Evolutionary conservation across 495 filamentous ascomycete genomes (phyloP).

Genomic region (Oleoguttula mirabilis): DNA sequence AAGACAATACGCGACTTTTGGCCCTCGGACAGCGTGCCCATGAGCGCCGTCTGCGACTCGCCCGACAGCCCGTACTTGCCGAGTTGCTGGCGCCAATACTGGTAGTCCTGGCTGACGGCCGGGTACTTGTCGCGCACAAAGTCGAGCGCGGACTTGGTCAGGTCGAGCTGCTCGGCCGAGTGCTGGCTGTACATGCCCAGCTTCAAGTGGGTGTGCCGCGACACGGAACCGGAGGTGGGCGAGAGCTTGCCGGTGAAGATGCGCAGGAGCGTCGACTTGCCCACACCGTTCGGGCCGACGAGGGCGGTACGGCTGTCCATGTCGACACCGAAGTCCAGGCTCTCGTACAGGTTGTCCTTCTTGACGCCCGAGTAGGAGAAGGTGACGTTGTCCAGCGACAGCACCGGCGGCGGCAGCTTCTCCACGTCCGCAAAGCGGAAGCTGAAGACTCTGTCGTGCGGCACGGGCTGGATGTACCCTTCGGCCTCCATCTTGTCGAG

Average conservation of each 20-base stretch:
- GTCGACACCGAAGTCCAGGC: conserved; percentile 95
- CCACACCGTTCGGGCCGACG: conserved; percentile 97
- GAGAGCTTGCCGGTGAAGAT: conserved; percentile 96
- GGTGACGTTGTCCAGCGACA: conserved; percentile 92
- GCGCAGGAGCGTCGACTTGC: conserved; percentile 95
- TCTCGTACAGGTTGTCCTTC: conserved; percentile 86
- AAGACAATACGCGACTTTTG: conserved; percentile 98
- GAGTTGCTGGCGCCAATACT: conserved; percentile 98
- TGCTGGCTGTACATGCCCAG: conserved; percentile 96
- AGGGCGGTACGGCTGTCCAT: conserved; percentile 98
- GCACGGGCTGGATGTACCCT: conserved; percentile 87
- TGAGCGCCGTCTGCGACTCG: conserved; percentile 88
- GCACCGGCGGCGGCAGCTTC: conserved; percentile 90
- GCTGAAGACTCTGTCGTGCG: conserved; percentile 78
- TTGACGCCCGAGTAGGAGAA: conserved; percentile 91
- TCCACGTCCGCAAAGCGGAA: conserved; percentile 99
- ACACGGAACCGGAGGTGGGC: conserved; percentile 68
- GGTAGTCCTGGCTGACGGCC: conserved; percentile 86
- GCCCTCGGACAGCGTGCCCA: conserved; percentile 94
- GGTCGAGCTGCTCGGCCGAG: conserved; percentile 92
- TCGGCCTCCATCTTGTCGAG: conserved; percentile 99
- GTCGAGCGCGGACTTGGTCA: conserved; percentile 94
- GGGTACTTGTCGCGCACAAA: conserved; percentile 94
- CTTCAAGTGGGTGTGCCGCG: conserved; percentile 94
- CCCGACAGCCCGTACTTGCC: conserved; percentile 85